A percentile compares a stretch with the other conserved stretches of the same genome.
phyloP scores from a whole-genome alignment of 495 filamentous ascomycete species.

The Pyronema omphalodes region DNA sequence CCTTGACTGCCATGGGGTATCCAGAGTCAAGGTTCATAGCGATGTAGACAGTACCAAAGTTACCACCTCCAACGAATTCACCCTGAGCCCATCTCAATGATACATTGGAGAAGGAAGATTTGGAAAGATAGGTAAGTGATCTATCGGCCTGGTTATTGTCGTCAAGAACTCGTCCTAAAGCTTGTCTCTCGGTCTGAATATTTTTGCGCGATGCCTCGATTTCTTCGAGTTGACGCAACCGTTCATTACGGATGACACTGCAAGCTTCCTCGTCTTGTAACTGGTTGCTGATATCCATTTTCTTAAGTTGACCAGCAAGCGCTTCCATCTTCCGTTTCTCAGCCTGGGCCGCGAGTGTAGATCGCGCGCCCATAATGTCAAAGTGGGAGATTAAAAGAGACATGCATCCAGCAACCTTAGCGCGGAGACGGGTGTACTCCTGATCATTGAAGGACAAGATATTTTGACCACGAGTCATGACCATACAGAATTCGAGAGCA shows the following conservation, averaged over 20 bases:
- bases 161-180: slow-evolving; percentile 76
- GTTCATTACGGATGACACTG: slow-evolving; percentile 50
- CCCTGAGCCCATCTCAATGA: slow-evolving; percentile 95
- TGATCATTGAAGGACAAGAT: slow-evolving; percentile 71
- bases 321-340: slow-evolving; percentile 70
- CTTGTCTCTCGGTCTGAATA: slow-evolving; percentile 71
- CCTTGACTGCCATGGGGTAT: slow-evolving; percentile 94
- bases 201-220: slow-evolving; percentile 64
- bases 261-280: slow-evolving; percentile 73
- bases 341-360: slow-evolving; percentile 75
- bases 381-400: slow-evolving; percentile 93
- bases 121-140: slow-evolving; percentile 74
- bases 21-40: slow-evolving; percentile 94
- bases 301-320: slow-evolving; percentile 50
- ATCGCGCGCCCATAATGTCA: slow-evolving; percentile 94
- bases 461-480: slow-evolving; percentile 81
- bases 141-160: slow-evolving; percentile 88
- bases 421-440: slow-evolving; percentile 61
- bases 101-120: slow-evolving; percentile 78
- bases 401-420: slow-evolving; percentile 95
- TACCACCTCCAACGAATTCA: slow-evolving; percentile 89
- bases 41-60: slow-evolving; percentile 91
- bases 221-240: slow-evolving; percentile 46
- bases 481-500: slow-evolving; percentile 90
- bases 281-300: slow-evolving; percentile 56